Conservation (phyloP, 495 filamentous ascomycete genomes). For the Pyrenopolyporus hunteri region DNA sequence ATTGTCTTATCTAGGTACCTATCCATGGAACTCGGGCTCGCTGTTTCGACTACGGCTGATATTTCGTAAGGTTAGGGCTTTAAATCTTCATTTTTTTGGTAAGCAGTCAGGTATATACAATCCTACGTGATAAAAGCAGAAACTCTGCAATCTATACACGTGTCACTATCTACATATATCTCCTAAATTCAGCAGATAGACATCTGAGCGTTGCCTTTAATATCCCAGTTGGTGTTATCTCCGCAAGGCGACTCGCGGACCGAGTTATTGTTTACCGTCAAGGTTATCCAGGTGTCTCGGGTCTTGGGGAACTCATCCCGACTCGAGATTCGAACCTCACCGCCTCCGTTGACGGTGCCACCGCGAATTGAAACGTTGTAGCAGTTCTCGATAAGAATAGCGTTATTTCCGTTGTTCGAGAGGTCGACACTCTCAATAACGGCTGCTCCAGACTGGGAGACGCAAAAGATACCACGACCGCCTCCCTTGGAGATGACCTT, state of each 20-base stretch:
- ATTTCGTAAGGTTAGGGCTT: too few relatives aligned
- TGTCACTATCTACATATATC: background rate
- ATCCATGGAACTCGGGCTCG: too few relatives aligned
- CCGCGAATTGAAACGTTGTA: constrained; percentile 50
- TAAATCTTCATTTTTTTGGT: too few relatives aligned
- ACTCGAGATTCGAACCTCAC: constrained; percentile 52
- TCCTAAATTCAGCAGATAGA: background rate
- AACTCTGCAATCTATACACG: background rate
- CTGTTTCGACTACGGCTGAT: too few relatives aligned
- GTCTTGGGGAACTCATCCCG: constrained; percentile 53
- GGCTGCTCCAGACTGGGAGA: constrained; percentile 52
- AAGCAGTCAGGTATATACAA: too few relatives aligned
- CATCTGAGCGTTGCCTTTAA: constrained; percentile 44
- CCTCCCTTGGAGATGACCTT: constrained; percentile 54
- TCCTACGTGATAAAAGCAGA: too few relatives aligned
- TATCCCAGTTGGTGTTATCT: constrained; percentile 48
- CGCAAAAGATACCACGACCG: constrained; percentile 55
- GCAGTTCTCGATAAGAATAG: constrained; percentile 57
- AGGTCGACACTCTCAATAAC: constrained; percentile 49
- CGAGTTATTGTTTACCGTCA: constrained; percentile 47
- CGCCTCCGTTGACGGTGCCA: constrained; percentile 53
- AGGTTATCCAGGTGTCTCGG: constrained; percentile 48
- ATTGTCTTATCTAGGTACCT: too few relatives aligned
- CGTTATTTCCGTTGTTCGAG: constrained; percentile 53
- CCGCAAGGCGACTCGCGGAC: constrained; percentile 54